These are phyloP conservation scores for Lentinula sp. DNA, from an alignment of 768 basidiomycete species.

Conservation along the genomic window DNA sequence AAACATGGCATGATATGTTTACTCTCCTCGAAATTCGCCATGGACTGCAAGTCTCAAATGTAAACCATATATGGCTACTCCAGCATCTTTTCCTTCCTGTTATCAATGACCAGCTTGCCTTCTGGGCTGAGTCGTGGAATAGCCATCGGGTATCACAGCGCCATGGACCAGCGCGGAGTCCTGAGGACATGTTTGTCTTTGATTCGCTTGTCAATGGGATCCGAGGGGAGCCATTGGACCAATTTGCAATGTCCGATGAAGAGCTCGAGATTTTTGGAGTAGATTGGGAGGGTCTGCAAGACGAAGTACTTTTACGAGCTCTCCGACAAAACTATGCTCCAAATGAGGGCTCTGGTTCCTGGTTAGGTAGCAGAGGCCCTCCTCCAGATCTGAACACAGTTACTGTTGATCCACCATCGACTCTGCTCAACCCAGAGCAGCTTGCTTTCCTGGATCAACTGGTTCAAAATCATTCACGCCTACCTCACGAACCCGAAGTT, in stretches of 20 bases:
- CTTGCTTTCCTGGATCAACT: too few species aligned
- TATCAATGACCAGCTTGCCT: too few species aligned
- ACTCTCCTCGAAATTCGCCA: background rate
- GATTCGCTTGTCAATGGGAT: constrained; percentile 8
- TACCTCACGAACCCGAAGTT: too few species aligned
- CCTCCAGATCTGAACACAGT: background rate
- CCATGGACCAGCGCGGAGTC: too few species aligned
- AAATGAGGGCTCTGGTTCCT: background rate
- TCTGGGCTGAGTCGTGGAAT: too few species aligned
- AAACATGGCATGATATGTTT: constrained; percentile 8
- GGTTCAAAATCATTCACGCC: too few species aligned
- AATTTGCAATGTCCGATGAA: constrained; percentile 7
- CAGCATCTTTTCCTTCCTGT: too few species aligned
- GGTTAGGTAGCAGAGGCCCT: background rate
- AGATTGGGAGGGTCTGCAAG: constrained; percentile 20
- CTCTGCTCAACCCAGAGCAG: too few species aligned
- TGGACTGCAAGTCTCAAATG: constrained; percentile 17
- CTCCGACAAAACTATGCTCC: constrained; percentile 22
- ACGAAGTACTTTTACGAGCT: constrained; percentile 33
- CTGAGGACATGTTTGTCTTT: too few species aligned
- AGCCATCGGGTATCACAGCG: too few species aligned
- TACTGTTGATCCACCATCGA: background rate
- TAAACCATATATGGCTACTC: too few species aligned
- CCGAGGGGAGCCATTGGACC: constrained; percentile 7
- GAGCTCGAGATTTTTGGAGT: constrained; percentile 19